Base-by-base conservation (phyloP, 768 basidiomycete genomes). In the Coprinopsis sp. region DNA sequence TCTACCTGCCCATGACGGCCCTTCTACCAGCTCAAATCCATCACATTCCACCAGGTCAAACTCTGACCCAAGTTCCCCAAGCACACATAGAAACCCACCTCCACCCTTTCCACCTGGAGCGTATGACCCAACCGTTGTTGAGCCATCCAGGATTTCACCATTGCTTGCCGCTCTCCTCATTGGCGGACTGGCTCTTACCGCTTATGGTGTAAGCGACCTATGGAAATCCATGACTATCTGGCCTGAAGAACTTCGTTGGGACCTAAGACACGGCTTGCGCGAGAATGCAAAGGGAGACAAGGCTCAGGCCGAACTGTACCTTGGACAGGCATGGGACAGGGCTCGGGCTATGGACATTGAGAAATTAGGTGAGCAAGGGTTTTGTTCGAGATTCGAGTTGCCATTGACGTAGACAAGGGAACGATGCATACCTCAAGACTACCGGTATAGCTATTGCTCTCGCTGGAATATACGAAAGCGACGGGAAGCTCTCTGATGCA, bases 361-460 rank as follows among this genome's bases (percentile, higher is more conserved):
- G n/a, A n/a, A n/a, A n/a, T n/a, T n/a, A n/a, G n/a, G n/a, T n/a
- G n/a, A n/a, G n/a, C n/a, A n/a, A n/a, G n/a, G n/a, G n/a, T n/a
- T n/a, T n/a, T n/a, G n/a, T n/a, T n/a, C n/a, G n/a, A n/a, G n/a
- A n/a, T n/a, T n/a, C n/a, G n/a, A n/a, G n/a, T n/a, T n/a, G n/a
- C n/a, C n/a, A 36, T 36, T 18, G 13, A 18, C 7, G 21, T 8
- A 36, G 6, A 36, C 34, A 7, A 19, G 34, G 16, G 37, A 76
- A 16, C 79, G n/a, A n/a, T n/a, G n/a, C 84, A 0, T 73, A 81
- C 46, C 72, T 87, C 46, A 88, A 87, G 59, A 65, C 77, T 0
- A 78, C 83, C 0, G 86, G 86, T 3, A 77, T 88, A 11, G 84
- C 77, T 2, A 73, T 82, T 22, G 65, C 73, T 3, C 68, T 87